phyloP scores from a whole-genome alignment of 2,329 filamentous ascomycete species.

The Gyromitra esculenta region DNA sequence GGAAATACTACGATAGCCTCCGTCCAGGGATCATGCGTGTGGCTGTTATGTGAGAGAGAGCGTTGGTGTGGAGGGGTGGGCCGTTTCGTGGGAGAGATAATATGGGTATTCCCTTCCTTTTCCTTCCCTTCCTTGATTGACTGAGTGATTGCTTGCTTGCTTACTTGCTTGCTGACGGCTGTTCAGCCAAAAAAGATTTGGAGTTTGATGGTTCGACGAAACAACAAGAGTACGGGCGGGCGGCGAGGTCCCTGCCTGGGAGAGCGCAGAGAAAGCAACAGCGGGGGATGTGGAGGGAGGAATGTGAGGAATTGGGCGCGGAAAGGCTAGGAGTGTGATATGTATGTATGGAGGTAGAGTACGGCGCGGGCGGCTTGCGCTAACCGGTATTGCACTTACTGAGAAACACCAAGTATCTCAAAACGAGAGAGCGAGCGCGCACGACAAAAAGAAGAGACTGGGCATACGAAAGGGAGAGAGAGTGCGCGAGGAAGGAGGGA shows the following conservation, averaged over 20 bases:
- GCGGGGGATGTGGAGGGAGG: constrained; percentile 30
- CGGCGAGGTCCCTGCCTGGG: constrained; percentile 38
- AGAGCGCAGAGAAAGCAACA: constrained; percentile 29
- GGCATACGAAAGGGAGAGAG: constrained; percentile 53
- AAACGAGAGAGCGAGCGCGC: constrained; percentile 50
- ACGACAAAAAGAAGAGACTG: constrained; percentile 45
- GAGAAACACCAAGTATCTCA: constrained; percentile 44
- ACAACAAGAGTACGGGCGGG: constrained; percentile 31
- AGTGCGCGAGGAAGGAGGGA: constrained; percentile 46
- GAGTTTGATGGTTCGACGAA: constrained; percentile 38
- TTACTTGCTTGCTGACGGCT: constrained; percentile 35
- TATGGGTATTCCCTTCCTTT: constrained; percentile 28
- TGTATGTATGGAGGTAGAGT: constrained; percentile 46
- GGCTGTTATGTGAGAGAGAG: constrained; percentile 47
- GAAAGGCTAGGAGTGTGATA: constrained; percentile 41
- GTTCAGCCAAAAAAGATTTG: constrained; percentile 30
- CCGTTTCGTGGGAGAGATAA: constrained; percentile 43
- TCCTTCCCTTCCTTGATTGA: background rate
- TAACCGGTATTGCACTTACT: constrained; percentile 42
- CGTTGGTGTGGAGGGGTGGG: constrained; percentile 45
- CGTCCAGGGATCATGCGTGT: constrained; percentile 52
- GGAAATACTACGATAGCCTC: constrained; percentile 49
- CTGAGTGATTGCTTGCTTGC: background rate
- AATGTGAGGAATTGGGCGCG: constrained; percentile 46
- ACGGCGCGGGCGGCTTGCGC: constrained; percentile 48